Base-by-base conservation (phyloP, 2,329 filamentous ascomycete species). In the Zymoseptoria brevis region DNA sequence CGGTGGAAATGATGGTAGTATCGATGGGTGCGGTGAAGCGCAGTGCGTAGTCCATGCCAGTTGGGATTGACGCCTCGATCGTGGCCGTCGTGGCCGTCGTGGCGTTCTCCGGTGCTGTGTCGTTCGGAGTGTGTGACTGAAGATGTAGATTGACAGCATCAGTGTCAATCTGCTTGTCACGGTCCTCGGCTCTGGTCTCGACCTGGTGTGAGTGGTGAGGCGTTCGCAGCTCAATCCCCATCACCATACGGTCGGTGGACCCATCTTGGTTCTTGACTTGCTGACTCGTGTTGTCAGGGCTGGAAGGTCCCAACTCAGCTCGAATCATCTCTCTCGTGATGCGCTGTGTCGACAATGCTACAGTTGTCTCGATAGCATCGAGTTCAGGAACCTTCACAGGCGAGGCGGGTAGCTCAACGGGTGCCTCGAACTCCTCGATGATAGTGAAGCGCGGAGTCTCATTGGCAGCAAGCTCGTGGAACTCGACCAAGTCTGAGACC, bases 251-350 rank as follows among this genome's bases (percentile, higher is more conserved):
- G 26, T 60, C 58, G 19, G 62, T 58, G 13, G 64, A 63, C 9
- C 60, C 62, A 16, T 63, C 62, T 50, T 63, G 60, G 5, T 58
- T 54, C 57, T 59, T 62, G n/a, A 53, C 56, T 59, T 63, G 59
- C 35, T 60, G 53, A 9, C 57, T 55, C 5, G 62, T 66, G 19
- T 63, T 66, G 53, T 65, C 64, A 6, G 54, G 57, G 50, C 62
- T 66, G 1, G 71, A 69, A 48, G 67, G 68, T 2, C 66, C 69
- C 7, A 73, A 65, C 49, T 69, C 72, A 29, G 72, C 71, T 51
- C 69, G 68, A 48, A 74, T 68, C 65, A 75, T 60, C 8, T 71
- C 71, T 54, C 72, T 61, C 2, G 73, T 75, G 24, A 74, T 66
- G 21, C 69, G 68, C n/a, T 67, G 64, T 50, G 62, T 61, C 19